Base-by-base conservation (phyloP, 176 grass and related monocot genomes). In the Poa annua region DNA sequence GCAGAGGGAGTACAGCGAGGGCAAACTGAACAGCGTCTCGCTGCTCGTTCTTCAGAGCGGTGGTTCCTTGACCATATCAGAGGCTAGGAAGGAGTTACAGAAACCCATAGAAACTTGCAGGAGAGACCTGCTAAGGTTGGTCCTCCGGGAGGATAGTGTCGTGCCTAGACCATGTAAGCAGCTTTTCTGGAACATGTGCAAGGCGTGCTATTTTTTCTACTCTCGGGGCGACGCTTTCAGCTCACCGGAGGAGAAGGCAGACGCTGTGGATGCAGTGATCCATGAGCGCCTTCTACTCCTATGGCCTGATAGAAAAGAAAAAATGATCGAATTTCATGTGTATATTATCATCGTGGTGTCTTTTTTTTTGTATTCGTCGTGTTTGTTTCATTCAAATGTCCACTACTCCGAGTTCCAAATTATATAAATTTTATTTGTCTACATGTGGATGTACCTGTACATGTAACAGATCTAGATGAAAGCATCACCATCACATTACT, bases 111-210 rank as follows among this genome's bases (percentile, higher is more conserved):
- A 84, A 3, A 67, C 35, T 0, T 70, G 56, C 11, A 83, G 80
- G 54, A 84, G 29, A 19, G 86, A 91, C 68, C 50, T 94, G 20
- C 65, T 94, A 51, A 48, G 85, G 1, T 19, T 91, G 68, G 86
- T 91, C 7, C 44, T 94, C 14, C 83, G 64, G 24, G 76, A 90
- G 44, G 86, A 38, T 20, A 81, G 60, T 32, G 75, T 48, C 13
- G 64, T 94, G 38, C 88, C 92, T 33, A 68, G 71, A 19, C 76
- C 77, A 14, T 92, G 87, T 80, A 97, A 92, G 69, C 85, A 92
- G 57, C 62, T 94, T 49, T 97, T 97, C 59, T 94, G 89, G 94
- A 94, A 87, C 51, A 94, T 92, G 92, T 92, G 91, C 88, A 97
- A 81, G 87, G 83, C 84, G 16, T 51, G 89, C 41, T 60, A 88